Conservation (phyloP, 805 yeast species). For the Aciculoconidium aculeatum region DNA sequence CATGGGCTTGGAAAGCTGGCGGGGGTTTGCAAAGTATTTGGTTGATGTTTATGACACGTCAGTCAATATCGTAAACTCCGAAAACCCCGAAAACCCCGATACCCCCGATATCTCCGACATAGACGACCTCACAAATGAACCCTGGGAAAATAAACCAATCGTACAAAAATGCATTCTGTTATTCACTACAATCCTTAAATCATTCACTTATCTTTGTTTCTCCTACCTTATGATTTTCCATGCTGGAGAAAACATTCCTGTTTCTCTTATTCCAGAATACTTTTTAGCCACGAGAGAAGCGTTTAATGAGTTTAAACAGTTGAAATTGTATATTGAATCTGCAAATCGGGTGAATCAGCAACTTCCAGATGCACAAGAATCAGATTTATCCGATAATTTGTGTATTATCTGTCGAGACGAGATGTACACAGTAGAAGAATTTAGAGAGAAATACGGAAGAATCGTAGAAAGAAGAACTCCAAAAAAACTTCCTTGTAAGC, state of each 20-base stretch:
- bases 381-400: constrained; percentile 57
- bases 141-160: constrained; percentile 66
- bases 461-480: constrained; percentile 46
- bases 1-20: constrained; percentile 48
- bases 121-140: constrained; percentile 20
- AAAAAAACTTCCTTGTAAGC: constrained; percentile 77
- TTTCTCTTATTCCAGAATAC: constrained; percentile 39
- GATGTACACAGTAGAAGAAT: constrained; percentile 47
- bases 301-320: constrained; percentile 34
- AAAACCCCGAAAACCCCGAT: constrained; percentile 6
- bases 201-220: constrained; percentile 24
- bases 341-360: constrained; percentile 59
- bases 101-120: constrained; percentile 5
- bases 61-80: constrained; percentile 21
- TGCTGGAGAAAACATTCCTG: constrained; percentile 26
- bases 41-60: constrained; percentile 58
- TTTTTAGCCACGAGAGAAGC: constrained; percentile 34
- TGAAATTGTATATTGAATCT: constrained; percentile 46
- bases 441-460: constrained; percentile 18
- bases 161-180: constrained; percentile 55
- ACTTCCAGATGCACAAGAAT: constrained; percentile 55
- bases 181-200: constrained; percentile 35
- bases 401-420: constrained; percentile 94
- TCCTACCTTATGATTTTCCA: constrained; percentile 30
- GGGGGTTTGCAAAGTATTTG: constrained; percentile 39